Base-by-base conservation (phyloP, 208 protist genomes). In the Herpetomonas samuelpessoai region DNA sequence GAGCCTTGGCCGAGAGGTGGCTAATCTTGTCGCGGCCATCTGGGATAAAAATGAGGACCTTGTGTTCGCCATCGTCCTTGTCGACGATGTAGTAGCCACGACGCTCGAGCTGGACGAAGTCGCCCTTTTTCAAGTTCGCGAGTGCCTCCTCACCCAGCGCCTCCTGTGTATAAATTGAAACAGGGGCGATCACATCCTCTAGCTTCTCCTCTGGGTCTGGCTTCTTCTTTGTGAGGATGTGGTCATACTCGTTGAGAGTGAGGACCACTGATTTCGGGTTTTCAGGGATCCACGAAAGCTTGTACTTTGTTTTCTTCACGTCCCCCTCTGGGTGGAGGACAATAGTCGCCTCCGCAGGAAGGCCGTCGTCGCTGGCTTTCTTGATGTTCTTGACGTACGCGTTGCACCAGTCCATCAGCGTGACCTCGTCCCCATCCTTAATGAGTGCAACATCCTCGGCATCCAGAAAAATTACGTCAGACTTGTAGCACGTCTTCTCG, bases 401-500 rank as follows among this genome's bases (percentile, higher is more conserved):
- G 78, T 99, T 99, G 66, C 98, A 97, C 98, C 97, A 99, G 71
- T 97, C 83, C 97, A 99, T 99, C 27, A 99, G 82, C 3, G 98
- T 99, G 49, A 99, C 84, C 71, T 99, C 96, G 24, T 98, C 98
- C 50, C 89, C 91, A 0, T 94, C 91, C 46, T 93, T 86, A 45
- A 98, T 38, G 46, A 87, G 67, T 2, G 66, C 77, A 14, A 97
- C 96, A 71, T 99, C 98, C 54, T 96, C 87, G 14, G 69, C 65
- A 70, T 99, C 96, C 3, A 99, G 58, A 49, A 95, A 86, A 38
- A 99, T 83, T 10, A 85, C 76, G 63, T 86, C 72, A 12, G 81
- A 88, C 68, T 92, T 93, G 75, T 77, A 92, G 60, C 82, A 92
- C 12, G 59, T 85, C 79, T 99, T 99, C 39, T 72, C 85, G 6